A percentile compares a stretch with the other conserved stretches of the same genome.
These are phyloP conservation scores for Dysphania ambrosioides DNA, from an alignment of 148 eudicot species.

Conservation along the genomic window DNA sequence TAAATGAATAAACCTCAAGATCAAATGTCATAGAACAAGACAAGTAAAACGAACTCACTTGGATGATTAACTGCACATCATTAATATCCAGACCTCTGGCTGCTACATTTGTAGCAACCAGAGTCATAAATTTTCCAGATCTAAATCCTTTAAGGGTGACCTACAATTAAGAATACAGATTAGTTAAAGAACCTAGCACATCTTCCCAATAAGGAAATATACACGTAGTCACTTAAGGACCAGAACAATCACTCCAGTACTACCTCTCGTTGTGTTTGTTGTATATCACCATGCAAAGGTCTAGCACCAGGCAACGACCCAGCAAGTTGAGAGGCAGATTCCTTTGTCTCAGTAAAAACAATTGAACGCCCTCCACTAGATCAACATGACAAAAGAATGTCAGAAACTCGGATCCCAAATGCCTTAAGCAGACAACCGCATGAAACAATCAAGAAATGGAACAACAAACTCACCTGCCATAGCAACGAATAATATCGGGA, in stretches of 20 bases:
- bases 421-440: too few relatives aligned
- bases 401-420: too few relatives aligned
- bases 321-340: constrained; percentile 67
- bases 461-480: constrained; percentile 56
- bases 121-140: constrained; percentile 74
- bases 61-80: constrained; percentile 85
- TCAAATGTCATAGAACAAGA: background rate
- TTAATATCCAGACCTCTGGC: constrained; percentile 91
- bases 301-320: constrained; percentile 75
- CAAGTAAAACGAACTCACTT: constrained; percentile 40
- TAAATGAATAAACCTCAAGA: background rate
- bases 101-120: constrained; percentile 94
- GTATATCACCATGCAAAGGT: constrained; percentile 92
- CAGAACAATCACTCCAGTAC: background rate
- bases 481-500: constrained; percentile 90
- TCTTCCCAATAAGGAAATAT: background rate
- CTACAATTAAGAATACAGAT: constrained; percentile 32
- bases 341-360: constrained; percentile 84
- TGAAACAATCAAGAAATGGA: background rate
- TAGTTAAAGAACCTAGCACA: background rate
- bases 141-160: constrained; percentile 77
- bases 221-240: background rate
- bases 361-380: constrained; percentile 85
- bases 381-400: background rate
- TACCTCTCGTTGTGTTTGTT: constrained; percentile 89